Conservation (phyloP, 1,139 yeast species). For the Barnettozyma hawaiiensis region DNA sequence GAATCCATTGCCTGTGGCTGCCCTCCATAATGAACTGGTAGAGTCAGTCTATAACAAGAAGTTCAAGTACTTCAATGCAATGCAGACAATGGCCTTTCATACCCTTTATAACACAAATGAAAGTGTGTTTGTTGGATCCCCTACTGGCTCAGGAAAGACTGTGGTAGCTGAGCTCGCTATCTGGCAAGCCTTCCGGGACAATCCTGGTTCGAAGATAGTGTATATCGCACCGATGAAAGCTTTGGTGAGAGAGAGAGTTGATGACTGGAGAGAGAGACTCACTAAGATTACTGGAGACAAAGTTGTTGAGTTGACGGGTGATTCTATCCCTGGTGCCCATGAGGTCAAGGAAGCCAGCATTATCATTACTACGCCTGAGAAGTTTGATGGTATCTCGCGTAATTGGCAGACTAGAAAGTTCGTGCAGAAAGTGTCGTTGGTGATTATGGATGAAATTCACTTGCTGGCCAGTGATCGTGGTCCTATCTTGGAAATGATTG, state of each 20-base stretch:
- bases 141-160: constrained; percentile 98
- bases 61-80: constrained; percentile 90
- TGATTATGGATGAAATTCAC: constrained; percentile 98
- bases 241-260: constrained; percentile 90
- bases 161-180: constrained; percentile 95
- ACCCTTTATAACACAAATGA: constrained; percentile 74
- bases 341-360: constrained; percentile 89
- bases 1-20: constrained; percentile 82
- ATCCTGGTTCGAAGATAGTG: constrained; percentile 79
- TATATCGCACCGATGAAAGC: constrained; percentile 99
- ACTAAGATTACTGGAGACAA: constrained; percentile 55
- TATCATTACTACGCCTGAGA: constrained; percentile 94
- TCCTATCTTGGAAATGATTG: constrained; percentile 97
- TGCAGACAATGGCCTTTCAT: constrained; percentile 97
- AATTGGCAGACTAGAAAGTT: constrained; percentile 95
- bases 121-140: constrained; percentile 91
- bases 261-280: constrained; percentile 82
- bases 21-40: constrained; percentile 62
- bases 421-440: constrained; percentile 85
- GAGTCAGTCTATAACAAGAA: constrained; percentile 61
- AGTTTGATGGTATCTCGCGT: constrained; percentile 97
- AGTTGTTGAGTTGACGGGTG: constrained; percentile 94
- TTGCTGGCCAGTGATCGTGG: constrained; percentile 96
- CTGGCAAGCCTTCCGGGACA: constrained; percentile 87
- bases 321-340: constrained; percentile 82